phyloP scores from a whole-genome alignment of 2,329 filamentous ascomycete genomes.

The Aspergillus latus region DNA sequence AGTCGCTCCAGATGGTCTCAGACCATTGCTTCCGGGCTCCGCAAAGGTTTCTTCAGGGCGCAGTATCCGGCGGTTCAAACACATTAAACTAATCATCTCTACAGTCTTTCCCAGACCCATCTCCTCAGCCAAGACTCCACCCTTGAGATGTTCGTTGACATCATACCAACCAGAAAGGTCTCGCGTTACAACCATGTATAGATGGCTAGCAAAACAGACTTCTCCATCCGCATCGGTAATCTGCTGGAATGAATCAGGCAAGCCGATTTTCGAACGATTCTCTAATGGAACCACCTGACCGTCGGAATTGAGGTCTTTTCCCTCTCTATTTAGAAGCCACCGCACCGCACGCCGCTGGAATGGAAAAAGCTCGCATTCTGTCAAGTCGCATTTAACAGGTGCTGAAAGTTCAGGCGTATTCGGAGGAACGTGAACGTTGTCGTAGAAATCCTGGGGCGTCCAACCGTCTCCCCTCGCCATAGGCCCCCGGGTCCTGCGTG shows the following conservation, averaged over 20 bases:
- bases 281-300: constrained; percentile 29
- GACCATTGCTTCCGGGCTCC: constrained; percentile 22
- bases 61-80: constrained; percentile 36
- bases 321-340: constrained; percentile 49
- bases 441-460: constrained; percentile 47
- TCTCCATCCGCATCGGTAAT: constrained; percentile 40
- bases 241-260: constrained; percentile 42
- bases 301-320: constrained; percentile 34
- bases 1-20: constrained; percentile 53
- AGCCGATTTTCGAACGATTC: constrained; percentile 6
- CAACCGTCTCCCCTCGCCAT: constrained; percentile 19
- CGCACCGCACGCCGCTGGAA: constrained; percentile 50
- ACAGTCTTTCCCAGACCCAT: constrained; percentile 54
- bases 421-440: constrained; percentile 48
- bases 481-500: not conserved
- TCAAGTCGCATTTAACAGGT: constrained; percentile 34
- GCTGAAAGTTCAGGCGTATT: constrained; percentile 33
- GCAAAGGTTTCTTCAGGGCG: constrained; percentile 16
- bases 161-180: constrained; percentile 37
- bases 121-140: constrained; percentile 52
- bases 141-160: constrained; percentile 33
- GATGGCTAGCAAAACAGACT: constrained; percentile 42
- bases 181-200: constrained; percentile 42
- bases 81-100: constrained; percentile 49
- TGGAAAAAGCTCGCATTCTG: constrained; percentile 46